Evolutionary conservation across 2,329 filamentous ascomycete species (phyloP), one percentile per base, ranked within the genome.

Genomic region (Colletotrichum agaves): DNA sequence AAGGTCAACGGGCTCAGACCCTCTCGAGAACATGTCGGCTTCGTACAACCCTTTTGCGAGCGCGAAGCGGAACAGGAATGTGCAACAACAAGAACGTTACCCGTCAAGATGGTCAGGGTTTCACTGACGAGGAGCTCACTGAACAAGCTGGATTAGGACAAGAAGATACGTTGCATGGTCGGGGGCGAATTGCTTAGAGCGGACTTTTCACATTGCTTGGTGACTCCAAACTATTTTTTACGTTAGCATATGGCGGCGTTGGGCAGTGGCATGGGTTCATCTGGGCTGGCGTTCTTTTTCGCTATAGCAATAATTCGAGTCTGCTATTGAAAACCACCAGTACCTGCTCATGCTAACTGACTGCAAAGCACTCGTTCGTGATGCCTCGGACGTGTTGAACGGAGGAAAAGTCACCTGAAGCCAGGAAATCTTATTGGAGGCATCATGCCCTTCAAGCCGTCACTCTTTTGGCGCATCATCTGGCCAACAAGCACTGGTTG

Each of bases 21-120:
- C 69, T 39, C 44, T 70, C 27, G 63, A 59, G 11, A 35, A 65
- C 33, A 68, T 55, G 41, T 71, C 71, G 17, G 68, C 71, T 5
- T 55, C 66, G 3, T 72, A 75, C 4, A 81, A 82, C 53, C 82
- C 81, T 1, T 80, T 84, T 70, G 75, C 78, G 17, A 77, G 76
- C 19, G 71, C 78, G 53, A 75, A 78, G 49, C 78, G 77, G 50
- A 77, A 75, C 37, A 73, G 78, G 44, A 73, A 76, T 64, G 74
- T 46, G 33, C 66, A 66, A 19, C 66, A 75, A 17, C 76, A 79
- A 61, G 83, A 85, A 70, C 78, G 82, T 71, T 83, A 81, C 46
- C 82, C 82, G 31, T 69, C 66, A 11, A 67, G 63, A 23, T 67
- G 56, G 62, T 69, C 62, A n/a, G 62, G 7, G 71, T 61, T 73